A percentile compares a stretch with the other conserved stretches of the same genome.
Conservation (phyloP, 2,329 filamentous ascomycete species). For the Metarhizium humberi region DNA sequence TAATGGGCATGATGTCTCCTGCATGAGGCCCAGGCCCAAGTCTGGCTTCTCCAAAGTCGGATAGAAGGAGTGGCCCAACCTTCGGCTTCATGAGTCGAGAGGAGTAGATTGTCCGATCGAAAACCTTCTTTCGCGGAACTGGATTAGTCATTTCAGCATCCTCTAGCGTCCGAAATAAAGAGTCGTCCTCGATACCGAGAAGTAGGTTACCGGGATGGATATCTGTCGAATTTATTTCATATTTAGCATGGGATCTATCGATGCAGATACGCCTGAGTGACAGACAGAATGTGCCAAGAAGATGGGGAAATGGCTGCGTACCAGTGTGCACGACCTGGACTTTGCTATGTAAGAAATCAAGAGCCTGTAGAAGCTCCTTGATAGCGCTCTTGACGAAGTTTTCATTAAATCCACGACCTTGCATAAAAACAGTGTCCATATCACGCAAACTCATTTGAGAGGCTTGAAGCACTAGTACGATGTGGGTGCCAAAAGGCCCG, state of each 20-base stretch:
- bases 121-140: slow-evolving; percentile 11
- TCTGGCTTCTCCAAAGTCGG: slow-evolving; percentile 19
- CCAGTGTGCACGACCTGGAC: slow-evolving; percentile 22
- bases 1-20: slow-evolving; percentile 19
- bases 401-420: slow-evolving; percentile 14
- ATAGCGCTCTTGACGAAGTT: slow-evolving; percentile 20
- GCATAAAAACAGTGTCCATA: slow-evolving; percentile 18
- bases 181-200: slow-evolving; percentile 13
- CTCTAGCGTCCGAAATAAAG: slow-evolving; percentile 12
- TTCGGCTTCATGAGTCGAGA: slow-evolving; percentile 16
- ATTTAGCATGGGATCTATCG: background rate
- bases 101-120: slow-evolving; percentile 15
- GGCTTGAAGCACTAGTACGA: slow-evolving; percentile 13
- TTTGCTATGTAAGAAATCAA: slow-evolving; percentile 26
- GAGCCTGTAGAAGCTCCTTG: slow-evolving; percentile 19
- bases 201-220: slow-evolving; percentile 17
- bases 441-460: slow-evolving; percentile 22
- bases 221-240: slow-evolving; percentile 8
- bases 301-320: slow-evolving; percentile 6
- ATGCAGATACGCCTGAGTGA: too few relatives aligned
- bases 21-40: slow-evolving; percentile 11
- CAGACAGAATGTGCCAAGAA: too few relatives aligned
- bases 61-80: slow-evolving; percentile 15
- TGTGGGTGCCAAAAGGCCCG: slow-evolving; percentile 13
- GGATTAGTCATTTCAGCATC: slow-evolving; percentile 15